These are phyloP conservation scores for Saccharomycopsis hybrid DNA, from an alignment of 1,139 yeast genomes.

Conservation along the genomic window DNA sequence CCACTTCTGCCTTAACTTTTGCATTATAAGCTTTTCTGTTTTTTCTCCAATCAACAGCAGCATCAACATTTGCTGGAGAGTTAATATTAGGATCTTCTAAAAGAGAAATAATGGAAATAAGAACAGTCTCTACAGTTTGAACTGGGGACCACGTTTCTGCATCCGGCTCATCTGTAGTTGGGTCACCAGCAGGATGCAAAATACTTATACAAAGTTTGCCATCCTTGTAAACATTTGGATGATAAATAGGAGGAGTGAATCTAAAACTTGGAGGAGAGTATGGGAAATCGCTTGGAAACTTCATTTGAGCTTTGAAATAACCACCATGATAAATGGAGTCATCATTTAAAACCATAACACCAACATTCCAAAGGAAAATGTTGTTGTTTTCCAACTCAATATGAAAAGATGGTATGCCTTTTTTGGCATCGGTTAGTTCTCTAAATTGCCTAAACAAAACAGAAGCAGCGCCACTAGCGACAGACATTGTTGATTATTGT, in stretches of 20 bases:
- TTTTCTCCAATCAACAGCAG: constrained; percentile 86
- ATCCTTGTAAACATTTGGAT: constrained; percentile 90
- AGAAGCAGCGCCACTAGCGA: constrained; percentile 43
- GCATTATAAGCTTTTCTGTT: constrained; percentile 74
- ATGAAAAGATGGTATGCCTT: constrained; percentile 86
- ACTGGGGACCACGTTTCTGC: constrained; percentile 96
- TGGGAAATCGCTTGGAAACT: constrained; percentile 88
- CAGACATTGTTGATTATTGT: constrained; percentile 6
- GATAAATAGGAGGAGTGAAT: constrained; percentile 92
- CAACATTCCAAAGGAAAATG: constrained; percentile 88
- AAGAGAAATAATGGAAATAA: constrained; percentile 82
- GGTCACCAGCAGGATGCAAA: constrained; percentile 84
- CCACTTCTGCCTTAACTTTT: constrained; percentile 78
- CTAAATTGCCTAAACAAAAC: constrained; percentile 88
- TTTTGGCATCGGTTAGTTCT: constrained; percentile 89
- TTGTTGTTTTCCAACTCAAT: constrained; percentile 85
- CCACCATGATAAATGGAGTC: constrained; percentile 94
- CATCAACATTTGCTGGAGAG: constrained; percentile 96
- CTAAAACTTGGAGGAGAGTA: constrained; percentile 87
- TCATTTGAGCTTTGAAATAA: constrained; percentile 91
- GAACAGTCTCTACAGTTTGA: constrained; percentile 86
- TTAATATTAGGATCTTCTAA: constrained; percentile 89
- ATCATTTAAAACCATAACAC: constrained; percentile 84
- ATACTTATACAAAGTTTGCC: constrained; percentile 91
- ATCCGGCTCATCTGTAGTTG: constrained; percentile 85